Evolutionary conservation across 495 filamentous ascomycete species (phyloP), one percentile per base, ranked within the genome.

Genomic region (Podospora pseudocomata): DNA sequence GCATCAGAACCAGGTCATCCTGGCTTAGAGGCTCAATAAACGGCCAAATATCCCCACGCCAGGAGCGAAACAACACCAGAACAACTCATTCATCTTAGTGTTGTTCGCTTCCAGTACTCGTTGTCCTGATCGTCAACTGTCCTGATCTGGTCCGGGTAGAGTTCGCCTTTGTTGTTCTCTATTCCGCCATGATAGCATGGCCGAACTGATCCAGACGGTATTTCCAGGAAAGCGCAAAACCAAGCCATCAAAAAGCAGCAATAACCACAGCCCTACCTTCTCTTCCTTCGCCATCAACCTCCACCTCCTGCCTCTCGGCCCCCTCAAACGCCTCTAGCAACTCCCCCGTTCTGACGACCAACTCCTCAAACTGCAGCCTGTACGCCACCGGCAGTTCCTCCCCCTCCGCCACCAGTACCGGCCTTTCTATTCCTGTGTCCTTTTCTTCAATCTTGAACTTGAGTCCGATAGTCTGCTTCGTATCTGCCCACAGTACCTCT

Each of bases 331-430:
- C 83, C 44, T 90, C 71, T 44, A 90, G 78, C 19, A 92, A 76
- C 74, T 80, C 79, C 44, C 81, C 86, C 20, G 86, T 85, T 65
- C 87, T 83, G 30, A 92, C 81, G 66, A 88, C 76, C 65, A 91
- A 71, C 78, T 90, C 89, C 79, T 89, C 82, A 67, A 88, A 85
- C 66, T 85, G 80, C 27, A 91, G 73, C 26, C 83, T 82, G 73
- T 90, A 90, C 60, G 76, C 81, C n/a, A 86, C 84, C n/a, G 82
- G 76, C 20, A 78, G 72, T 60, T 88, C 85, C 59, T 91, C 88
- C 66, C 87, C 84, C 18, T 65, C 78, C 23, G 79, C 77, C 15
- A 86, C 68, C 32, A 89, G 76, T 23, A 89, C 60, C 26, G 80
- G 76, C 55, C 58, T 79, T 75, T 65, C 74, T 64, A 23, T 68